Evolutionary conservation across 805 yeast species (phyloP).

Genomic region (Jamesozyma jinghongensis): DNA sequence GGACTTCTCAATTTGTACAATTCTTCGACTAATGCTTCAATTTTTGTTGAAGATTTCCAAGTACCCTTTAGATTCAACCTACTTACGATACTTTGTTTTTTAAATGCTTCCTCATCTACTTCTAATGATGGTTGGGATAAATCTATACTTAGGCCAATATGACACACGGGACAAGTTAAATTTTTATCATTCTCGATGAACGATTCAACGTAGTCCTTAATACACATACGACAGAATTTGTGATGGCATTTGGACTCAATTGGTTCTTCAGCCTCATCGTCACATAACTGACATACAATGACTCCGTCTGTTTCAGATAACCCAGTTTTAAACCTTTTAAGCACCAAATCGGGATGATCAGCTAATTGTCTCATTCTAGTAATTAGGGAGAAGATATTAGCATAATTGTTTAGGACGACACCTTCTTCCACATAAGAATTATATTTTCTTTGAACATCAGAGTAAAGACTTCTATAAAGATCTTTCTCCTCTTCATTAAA

Average conservation of each 20-base stretch:
- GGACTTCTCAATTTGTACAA: conserved; percentile 80
- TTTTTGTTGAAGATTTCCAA: conserved; percentile 93
- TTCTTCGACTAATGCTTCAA: conserved; percentile 93
- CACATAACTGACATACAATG: conserved; percentile 86
- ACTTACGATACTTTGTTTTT: conserved; percentile 64
- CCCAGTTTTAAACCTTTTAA: conserved; percentile 51
- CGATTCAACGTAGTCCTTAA: conserved; percentile 81
- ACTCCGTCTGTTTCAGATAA: conserved; percentile 33
- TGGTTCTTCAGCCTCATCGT: conserved; percentile 97
- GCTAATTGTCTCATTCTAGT: conserved; percentile 98
- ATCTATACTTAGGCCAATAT: conserved; percentile 85
- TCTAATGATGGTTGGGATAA: conserved; percentile 78
- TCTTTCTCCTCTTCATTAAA: conserved; percentile 96
- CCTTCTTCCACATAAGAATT: conserved; percentile 93
- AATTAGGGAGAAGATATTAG: conserved; percentile 89
- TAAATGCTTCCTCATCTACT: conserved; percentile 44
- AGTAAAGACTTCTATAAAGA: conserved; percentile 75
- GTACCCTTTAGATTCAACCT: conserved; percentile 78
- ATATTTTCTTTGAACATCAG: conserved; percentile 79
- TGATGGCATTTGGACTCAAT: conserved; percentile 93
- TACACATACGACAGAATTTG: conserved; percentile 84
- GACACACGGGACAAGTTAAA: conserved; percentile 92
- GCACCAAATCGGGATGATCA: conserved; percentile 93
- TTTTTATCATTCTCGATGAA: conserved; percentile 44
- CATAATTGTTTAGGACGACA: conserved; percentile 92